Base-by-base conservation (phyloP, 805 yeast genomes). In the Schwanniomyces pseudopolymorphus region DNA sequence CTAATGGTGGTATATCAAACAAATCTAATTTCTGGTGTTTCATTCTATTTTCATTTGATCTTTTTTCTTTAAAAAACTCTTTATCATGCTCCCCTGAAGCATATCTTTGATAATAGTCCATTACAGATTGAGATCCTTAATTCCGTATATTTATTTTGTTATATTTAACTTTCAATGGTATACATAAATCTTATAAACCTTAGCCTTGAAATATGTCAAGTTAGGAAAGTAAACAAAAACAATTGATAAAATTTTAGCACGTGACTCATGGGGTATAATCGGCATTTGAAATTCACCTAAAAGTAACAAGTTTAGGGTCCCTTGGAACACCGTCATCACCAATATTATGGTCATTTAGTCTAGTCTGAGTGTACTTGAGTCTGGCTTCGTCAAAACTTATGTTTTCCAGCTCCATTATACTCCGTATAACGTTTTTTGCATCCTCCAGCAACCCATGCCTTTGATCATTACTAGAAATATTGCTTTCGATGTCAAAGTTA, bases 331-430 rank as follows among this genome's bases (percentile, higher is more conserved):
- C 92, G 60, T 84, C 84, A 0, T 80, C 74, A 2, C 78, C 85
- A 27, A 87, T 81, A 9, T 72, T 75, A 57, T 84, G 76, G 13
- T 67, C 60, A 1, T 69, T 67, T 59, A 87, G 72, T 51, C 66
- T 66, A 13, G 60, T 51, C 43, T 67, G 70, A 4, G 80, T 75
- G 57, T 77, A 83, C 44, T 72, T 56, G 3, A 78, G 60, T 49
- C 96, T 70, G 0, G 96, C 95, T 36, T 80, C 80, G 60, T 87
- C 95, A 59, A 87, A 87, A 1, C 78, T 56, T 24, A 85, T 50
- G 28, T 69, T 60, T 42, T 76, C 65, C 5, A 60, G 57, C 5
- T 70, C 58, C 94, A 87, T 87, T 6, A 85, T 67, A 24, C 61
- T 50, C 47, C 70, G 68, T 2, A 87, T 79, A 44, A 67, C 75